phyloP scores from a whole-genome alignment of 441 rosid species.

The Mallotus japonicus region DNA sequence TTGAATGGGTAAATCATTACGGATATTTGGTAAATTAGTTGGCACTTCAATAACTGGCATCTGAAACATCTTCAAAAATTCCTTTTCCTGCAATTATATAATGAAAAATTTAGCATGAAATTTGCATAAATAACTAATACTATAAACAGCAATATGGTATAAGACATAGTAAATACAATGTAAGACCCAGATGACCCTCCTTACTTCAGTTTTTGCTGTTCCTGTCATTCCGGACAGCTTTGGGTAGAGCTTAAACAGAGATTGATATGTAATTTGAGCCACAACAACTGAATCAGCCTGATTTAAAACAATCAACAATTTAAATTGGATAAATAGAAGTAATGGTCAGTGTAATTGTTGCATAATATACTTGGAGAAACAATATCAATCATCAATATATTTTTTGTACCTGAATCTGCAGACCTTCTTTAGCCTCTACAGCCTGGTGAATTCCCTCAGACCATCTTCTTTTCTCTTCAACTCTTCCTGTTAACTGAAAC shows the following conservation, averaged over 20 bases:
- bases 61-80: slow-evolving; percentile 93
- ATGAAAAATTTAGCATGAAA: slow-evolving; percentile 15
- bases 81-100: slow-evolving; percentile 71
- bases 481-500: slow-evolving; percentile 92
- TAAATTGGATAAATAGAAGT: slow-evolving; percentile 20
- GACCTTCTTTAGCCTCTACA: slow-evolving; percentile 96
- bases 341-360: neutral
- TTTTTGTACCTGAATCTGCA: slow-evolving; percentile 68
- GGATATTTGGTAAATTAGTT: slow-evolving; percentile 89
- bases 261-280: slow-evolving; percentile 97
- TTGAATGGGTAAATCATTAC: slow-evolving; percentile 86
- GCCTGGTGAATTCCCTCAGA: slow-evolving; percentile 97
- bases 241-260: slow-evolving; percentile 94
- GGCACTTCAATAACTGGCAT: slow-evolving; percentile 93
- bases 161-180: neutral
- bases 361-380: slow-evolving; percentile 21
- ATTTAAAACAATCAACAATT: slow-evolving; percentile 4
- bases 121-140: slow-evolving; percentile 2
- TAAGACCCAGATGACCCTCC: slow-evolving; percentile 20
- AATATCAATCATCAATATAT: slow-evolving; percentile 19
- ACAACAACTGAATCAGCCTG: slow-evolving; percentile 97
- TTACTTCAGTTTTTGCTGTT: slow-evolving; percentile 97
- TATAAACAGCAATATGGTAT: neutral
- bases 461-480: slow-evolving; percentile 98
- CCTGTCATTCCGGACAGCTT: slow-evolving; percentile 99